Percentiles rank a stretch among this genome's conserved stretches.
phyloP scores from a whole-genome alignment of 768 basidiomycete species.

The Pisolithus tinctorius region DNA sequence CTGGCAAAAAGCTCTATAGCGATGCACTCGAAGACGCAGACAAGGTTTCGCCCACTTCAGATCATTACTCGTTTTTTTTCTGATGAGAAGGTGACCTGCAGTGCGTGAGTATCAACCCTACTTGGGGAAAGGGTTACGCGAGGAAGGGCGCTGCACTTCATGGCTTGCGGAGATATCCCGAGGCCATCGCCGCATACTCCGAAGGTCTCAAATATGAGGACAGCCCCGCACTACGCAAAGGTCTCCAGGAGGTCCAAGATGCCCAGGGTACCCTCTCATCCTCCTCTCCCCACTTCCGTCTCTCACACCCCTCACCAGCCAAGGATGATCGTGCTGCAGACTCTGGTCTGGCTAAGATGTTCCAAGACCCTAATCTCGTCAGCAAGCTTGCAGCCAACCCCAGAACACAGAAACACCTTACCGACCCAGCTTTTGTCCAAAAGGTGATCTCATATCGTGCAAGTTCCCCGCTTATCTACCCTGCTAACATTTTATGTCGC shows the following conservation, averaged over 20 bases:
- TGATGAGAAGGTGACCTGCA: conserved; percentile 22
- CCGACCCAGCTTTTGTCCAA: conserved; percentile 76
- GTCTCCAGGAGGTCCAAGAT: conserved; percentile 81
- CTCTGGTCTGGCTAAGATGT: conserved; percentile 65
- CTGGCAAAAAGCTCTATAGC: conserved; percentile 74
- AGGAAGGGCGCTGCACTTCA: conserved; percentile 93
- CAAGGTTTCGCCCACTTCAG: conserved; percentile 45
- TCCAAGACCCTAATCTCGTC: conserved; percentile 77
- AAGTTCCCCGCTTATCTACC: neutral
- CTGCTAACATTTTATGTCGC: neutral
- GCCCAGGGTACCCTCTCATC: conserved; percentile 55
- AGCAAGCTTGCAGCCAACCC: conserved; percentile 84
- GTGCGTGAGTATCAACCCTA: conserved; percentile 74
- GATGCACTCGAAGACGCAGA: conserved; percentile 85
- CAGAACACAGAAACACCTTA: conserved; percentile 74
- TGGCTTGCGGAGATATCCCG: conserved; percentile 69
- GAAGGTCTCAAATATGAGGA: conserved; percentile 77
- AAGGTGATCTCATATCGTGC: conserved; percentile 33
- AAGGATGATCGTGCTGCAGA: conserved; percentile 38
- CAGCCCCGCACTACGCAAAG: conserved; percentile 76
- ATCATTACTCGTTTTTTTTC: conserved; percentile 1
- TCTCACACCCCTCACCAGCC: conserved; percentile 16
- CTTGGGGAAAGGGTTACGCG: conserved; percentile 87
- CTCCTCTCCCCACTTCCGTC: neutral
- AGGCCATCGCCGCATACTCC: conserved; percentile 82